Base-by-base conservation (phyloP, 768 basidiomycete genomes). In the Tricholoma furcatifolium region DNA sequence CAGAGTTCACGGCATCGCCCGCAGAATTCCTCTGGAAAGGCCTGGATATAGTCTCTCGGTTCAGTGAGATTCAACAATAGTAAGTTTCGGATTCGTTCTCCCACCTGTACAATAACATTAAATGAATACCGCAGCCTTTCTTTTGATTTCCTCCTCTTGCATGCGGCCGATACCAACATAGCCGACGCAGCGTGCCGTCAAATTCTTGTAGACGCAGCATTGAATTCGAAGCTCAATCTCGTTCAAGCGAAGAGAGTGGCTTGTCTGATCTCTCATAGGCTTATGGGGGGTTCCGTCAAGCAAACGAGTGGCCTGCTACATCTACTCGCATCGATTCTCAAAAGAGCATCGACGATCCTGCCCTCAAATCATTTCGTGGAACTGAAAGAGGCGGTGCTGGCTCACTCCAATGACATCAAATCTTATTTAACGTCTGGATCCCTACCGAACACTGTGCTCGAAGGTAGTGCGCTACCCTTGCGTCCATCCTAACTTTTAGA, bases 111-210 rank as follows among this genome's bases (percentile, higher is more conserved):
- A 5, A 4, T 17, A 14, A 20, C 9, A 23, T 23, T 40, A 1
- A 52, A 11, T 24, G 15, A 11, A 2, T 17, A 42, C 32, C 17
- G 0, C 41, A 62, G 61, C 45, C 50, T 62, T 6, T 34, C 18
- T 11, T 86, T 85, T 54, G 75, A 75, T 17, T 72, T 67, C 63
- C 53, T 83, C 15, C 81, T 80, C 60, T 48, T 77, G 7, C 66
- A 73, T 56, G 62, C 71, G 2, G 51, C 57, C 2, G 38, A 58
- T 3, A 38, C 53, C 2, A 58, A 72, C 23, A 48, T 75, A 5
- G 46, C 43, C 3, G 65, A 74, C 23, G 61, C 59, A 18, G 35
- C 50, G 4, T 66, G 62, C 24, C 71, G 73, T 8, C 53, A 62
- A 10, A 61, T 72, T 31, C 68, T 85, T 3, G 55, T 73, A 11